A percentile compares a stretch with the other conserved stretches of the same genome.
Conservation (phyloP, 225 moss, liverwort and hornwort genomes). For the Rhytidiadelphus loreus region DNA sequence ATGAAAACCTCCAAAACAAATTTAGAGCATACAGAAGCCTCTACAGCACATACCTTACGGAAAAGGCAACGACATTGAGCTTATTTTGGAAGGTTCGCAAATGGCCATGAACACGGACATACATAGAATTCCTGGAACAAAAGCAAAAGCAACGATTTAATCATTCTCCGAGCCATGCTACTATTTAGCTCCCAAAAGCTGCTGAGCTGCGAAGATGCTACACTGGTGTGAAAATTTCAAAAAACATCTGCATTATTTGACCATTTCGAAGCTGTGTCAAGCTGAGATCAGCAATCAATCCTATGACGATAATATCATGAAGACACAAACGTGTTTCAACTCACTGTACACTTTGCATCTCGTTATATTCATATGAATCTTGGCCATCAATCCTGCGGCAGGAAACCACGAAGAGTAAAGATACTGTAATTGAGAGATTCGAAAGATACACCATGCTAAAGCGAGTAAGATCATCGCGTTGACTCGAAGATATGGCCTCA, state of each 20-base stretch:
- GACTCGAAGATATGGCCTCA: neutral
- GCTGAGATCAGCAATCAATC: neutral
- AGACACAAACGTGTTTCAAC: neutral
- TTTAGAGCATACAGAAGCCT: neutral
- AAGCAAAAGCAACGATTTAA: neutral
- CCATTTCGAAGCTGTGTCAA: neutral
- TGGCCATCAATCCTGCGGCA: slow-evolving; percentile 82
- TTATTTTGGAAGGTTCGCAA: slow-evolving; percentile 93
- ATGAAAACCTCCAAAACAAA: neutral
- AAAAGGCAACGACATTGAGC: slow-evolving; percentile 82
- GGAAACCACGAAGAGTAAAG: neutral
- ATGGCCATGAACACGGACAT: slow-evolving; percentile 90
- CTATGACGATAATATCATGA: neutral
- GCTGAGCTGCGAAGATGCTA: neutral
- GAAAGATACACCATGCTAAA: neutral
- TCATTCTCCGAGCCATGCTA: neutral
- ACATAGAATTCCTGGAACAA: slow-evolving; percentile 38
- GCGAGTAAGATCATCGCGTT: neutral
- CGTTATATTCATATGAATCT: slow-evolving; percentile 63
- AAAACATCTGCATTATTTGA: neutral
- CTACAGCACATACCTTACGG: slow-evolving; percentile 51
- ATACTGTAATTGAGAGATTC: neutral
- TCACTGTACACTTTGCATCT: slow-evolving; percentile 73
- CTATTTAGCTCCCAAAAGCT: neutral
- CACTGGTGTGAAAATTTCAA: neutral